Percentiles rank a stretch among this genome's conserved stretches.
Conservation (phyloP, 2,329 filamentous ascomycete genomes). For the Penicillium sp. region DNA sequence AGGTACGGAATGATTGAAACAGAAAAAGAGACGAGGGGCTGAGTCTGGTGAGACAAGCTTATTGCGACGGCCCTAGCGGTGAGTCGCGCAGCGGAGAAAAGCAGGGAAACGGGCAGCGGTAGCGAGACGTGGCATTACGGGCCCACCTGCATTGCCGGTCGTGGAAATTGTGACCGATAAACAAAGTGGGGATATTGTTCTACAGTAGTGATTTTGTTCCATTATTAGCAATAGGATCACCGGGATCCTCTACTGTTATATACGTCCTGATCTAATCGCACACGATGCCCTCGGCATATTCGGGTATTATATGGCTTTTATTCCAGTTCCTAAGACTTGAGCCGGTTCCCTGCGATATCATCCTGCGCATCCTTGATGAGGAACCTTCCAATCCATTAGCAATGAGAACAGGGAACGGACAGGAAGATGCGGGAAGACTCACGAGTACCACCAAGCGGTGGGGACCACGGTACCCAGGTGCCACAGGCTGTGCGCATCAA, state of each 20-base stretch:
- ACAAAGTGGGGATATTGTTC: slow-evolving; percentile 5
- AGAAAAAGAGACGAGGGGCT: slow-evolving; percentile 23
- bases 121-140: slow-evolving; percentile 15
- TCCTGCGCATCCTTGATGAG: slow-evolving; percentile 78
- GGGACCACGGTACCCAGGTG: slow-evolving; percentile 88
- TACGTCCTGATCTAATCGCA: neutral
- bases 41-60: slow-evolving; percentile 18
- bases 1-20: slow-evolving; percentile 10
- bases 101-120: neutral
- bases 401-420: slow-evolving; percentile 2
- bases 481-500: slow-evolving; percentile 96
- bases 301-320: slow-evolving; percentile 3
- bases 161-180: slow-evolving; percentile 14
- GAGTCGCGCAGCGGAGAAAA: slow-evolving; percentile 17
- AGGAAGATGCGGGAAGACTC: slow-evolving; percentile 42
- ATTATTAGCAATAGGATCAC: slow-evolving; percentile 12
- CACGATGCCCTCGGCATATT: neutral
- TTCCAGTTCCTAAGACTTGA: slow-evolving; percentile 57
- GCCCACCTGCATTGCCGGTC: neutral
- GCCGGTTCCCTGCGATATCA: slow-evolving; percentile 66
- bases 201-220: neutral
- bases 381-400: slow-evolving; percentile 55
- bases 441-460: slow-evolving; percentile 92
- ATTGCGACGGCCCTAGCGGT: slow-evolving; percentile 26
- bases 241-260: slow-evolving; percentile 12